Base-by-base conservation (phyloP, 305 asterid genomes). In the Euphrasia arctica region DNA sequence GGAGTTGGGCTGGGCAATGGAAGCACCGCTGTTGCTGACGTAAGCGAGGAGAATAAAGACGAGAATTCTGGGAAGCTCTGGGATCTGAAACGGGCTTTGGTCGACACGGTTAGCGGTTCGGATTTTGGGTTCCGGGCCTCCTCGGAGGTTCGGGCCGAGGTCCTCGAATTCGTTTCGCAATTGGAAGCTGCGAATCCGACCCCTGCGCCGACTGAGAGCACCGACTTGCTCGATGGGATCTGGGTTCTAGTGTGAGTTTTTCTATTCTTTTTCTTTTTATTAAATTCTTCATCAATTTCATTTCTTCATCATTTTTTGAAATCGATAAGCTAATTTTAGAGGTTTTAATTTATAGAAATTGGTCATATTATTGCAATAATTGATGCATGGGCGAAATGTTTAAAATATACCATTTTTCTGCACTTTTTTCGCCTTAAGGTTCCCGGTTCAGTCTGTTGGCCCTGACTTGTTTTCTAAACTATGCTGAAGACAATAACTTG, bases 121-220 rank as follows among this genome's bases (percentile, higher is more conserved):
- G 93, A 83, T 67, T 74, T 85, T 0, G 98, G 98, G 52, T 85
- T 80, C 58, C 84, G 90, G 67, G 84, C 92, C 0, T 89, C 96
- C 0, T 14, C 95, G 0, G 92, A 91, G 68, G 72, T 83, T 11
- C 84, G 95, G 65, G 98, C 98, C 1, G 98, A 91, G 79, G 83
- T 85, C 4, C 72, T 82, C 54, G 95, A 91, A 79, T 83, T 91
- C 60, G 85, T 91, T 70, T 72, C 87, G 31, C 96, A 83, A 74
- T 74, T 91, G 83, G 98, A 91, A 79, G 92, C 91, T 8, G 72
- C 80, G 18, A 89, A 91, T 80, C 98, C 95, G 1, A 87, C 89
- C 42, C 80, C 85, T 5, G 86, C 89, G 0, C 98, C 98, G 1
- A 82, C 84, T 6, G 92, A 83, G 66, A 43, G 52, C 66, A 78